A percentile compares a stretch with the other conserved stretches of the same genome.
phyloP scores from a whole-genome alignment of 2,329 filamentous ascomycete species.

The Gnomoniopsis sp. region DNA sequence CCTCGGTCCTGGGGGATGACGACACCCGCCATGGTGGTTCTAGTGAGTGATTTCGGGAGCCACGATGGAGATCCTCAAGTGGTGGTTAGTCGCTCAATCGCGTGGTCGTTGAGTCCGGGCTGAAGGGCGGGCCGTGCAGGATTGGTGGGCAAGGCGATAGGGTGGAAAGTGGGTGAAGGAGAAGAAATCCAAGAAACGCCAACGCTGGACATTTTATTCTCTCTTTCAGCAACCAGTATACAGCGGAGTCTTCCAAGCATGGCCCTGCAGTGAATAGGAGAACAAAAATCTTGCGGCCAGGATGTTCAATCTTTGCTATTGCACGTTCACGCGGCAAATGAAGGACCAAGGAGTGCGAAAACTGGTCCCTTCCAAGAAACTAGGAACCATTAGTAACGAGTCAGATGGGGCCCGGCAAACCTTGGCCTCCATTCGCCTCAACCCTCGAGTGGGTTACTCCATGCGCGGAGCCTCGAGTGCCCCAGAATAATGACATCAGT shows the following conservation, averaged over 20 bases:
- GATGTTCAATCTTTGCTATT: not conserved
- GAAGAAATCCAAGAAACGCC: not conserved
- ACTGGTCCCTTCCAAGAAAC: not conserved
- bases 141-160: not conserved
- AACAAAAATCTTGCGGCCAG: not conserved
- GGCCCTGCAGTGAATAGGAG: not conserved
- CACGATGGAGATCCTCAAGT: too few relatives aligned
- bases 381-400: not conserved
- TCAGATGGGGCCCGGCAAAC: not conserved
- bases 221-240: not conserved
- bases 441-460: not conserved
- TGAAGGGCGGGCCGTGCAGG: not conserved
- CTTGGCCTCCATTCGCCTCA: not conserved
- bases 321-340: not conserved
- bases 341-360: not conserved
- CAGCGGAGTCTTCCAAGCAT: not conserved
- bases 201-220: not conserved
- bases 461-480: not conserved
- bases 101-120: not conserved
- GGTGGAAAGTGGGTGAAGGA: not conserved
- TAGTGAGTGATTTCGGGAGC: not conserved
- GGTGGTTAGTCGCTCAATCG: not conserved
- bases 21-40: constrained; percentile 11
- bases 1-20: constrained; percentile 13
- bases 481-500: not conserved